Conservation (phyloP, 176 grass and related monocot genomes). For the Aegilops bicornis region DNA sequence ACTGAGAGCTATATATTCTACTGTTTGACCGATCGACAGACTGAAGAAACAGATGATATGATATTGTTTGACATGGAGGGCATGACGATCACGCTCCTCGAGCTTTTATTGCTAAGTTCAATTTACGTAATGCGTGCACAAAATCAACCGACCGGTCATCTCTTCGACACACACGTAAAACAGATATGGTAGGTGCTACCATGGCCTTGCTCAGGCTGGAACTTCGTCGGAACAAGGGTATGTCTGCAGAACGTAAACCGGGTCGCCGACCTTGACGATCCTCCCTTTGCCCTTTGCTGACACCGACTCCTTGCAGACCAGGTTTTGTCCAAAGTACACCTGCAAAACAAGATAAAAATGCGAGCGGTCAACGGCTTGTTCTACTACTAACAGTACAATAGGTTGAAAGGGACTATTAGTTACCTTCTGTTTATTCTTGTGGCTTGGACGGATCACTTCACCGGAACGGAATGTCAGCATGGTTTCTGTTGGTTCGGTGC, state of each 20-base stretch:
- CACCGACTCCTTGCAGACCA: conserved; percentile 73
- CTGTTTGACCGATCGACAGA: background rate
- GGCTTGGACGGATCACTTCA: conserved; percentile 48
- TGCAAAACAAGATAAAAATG: conserved; percentile 20
- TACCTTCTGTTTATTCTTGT: conserved; percentile 65
- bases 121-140: background rate
- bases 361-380: background rate
- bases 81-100: background rate
- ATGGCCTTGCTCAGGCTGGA: conserved; percentile 38
- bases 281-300: conserved; percentile 32
- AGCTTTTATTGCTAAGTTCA: background rate
- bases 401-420: background rate
- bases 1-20: background rate
- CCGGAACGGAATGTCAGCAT: conserved; percentile 76
- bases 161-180: background rate
- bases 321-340: conserved; percentile 87
- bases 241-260: conserved; percentile 46
- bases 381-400: background rate
- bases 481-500: conserved; percentile 72
- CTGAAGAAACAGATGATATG: background rate
- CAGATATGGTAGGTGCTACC: background rate
- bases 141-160: background rate
- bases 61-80: background rate
- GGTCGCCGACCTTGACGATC: conserved; percentile 59
- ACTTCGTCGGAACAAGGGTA: conserved; percentile 53